These are phyloP conservation scores for Pilasporangium apinafurcum DNA, from an alignment of 352 stramenopile species.

Conservation along the genomic window DNA sequence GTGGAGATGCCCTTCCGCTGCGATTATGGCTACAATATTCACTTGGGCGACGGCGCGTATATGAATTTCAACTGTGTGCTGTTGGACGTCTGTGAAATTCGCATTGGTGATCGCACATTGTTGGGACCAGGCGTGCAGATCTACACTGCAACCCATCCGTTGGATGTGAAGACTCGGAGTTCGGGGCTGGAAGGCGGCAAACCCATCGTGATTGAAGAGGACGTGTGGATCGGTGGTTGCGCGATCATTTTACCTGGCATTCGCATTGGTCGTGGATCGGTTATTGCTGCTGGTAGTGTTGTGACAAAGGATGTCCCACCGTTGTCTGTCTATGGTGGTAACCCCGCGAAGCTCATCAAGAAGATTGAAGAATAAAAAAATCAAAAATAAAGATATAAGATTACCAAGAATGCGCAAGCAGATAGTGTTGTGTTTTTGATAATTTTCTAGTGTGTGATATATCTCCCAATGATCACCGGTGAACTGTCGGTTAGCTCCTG, in stretches of 20 bases:
- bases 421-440: no score
- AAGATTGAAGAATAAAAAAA: no score
- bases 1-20: conserved; percentile 85
- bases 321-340: conserved; percentile 56
- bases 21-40: conserved; percentile 87
- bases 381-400: no score
- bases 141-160: conserved; percentile 74
- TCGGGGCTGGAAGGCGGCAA: conserved; percentile 50
- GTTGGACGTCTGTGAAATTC: conserved; percentile 75
- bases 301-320: conserved; percentile 72
- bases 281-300: conserved; percentile 74
- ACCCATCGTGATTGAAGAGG: conserved; percentile 67
- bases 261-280: conserved; percentile 43
- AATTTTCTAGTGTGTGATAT: no score
- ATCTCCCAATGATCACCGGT: no score
- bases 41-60: conserved; percentile 66
- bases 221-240: conserved; percentile 82
- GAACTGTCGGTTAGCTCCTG: no score
- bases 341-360: conserved; percentile 75
- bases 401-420: no score
- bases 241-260: conserved; percentile 64
- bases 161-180: conserved; percentile 36
- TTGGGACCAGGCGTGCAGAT: conserved; percentile 74
- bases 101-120: conserved; percentile 67
- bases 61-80: conserved; percentile 89